Evolutionary conservation across 345 rosid species (phyloP), one percentile per base, ranked within the genome.

Genomic region (Corchorus capsularis): DNA sequence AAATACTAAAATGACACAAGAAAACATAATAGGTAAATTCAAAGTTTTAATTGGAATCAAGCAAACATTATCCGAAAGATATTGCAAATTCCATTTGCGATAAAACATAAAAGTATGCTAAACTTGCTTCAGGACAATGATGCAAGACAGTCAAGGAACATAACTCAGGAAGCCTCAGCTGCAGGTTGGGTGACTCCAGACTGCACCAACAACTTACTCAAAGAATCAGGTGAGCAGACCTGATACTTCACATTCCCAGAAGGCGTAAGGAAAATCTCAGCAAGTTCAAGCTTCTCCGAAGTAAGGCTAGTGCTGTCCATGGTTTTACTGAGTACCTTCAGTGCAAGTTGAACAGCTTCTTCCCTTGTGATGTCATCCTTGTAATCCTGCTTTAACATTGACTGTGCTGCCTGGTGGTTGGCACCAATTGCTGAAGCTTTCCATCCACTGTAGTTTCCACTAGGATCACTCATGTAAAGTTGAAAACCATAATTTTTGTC

Each of bases 241-340:
- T 91, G 98, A 84, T 95, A 95, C 89, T 89, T 95, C 75, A 93
- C 98, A 46, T 68, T 83, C 27, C 98, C 96, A 0, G 96, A 82
- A 37, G 99, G 97, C 13, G 88, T 78, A 54, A 93, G 84, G 77
- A 78, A 95, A 65, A 95, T 89, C 78, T 95, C 99, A 5, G 98
- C 92, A 76, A 95, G 84, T 80, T 95, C 99, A 41, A 95, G 98
- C 90, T 93, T 95, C 61, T 95, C 99, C 0, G 98, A 90, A 71
- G 97, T 92, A 67, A 93, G 94, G 81, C 96, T 95, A 4, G 99
- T 93, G 79, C 99, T 95, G 83, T 95, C 99, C 99, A 95, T 95
- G 6, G 99, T 93, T 83, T 95, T 95, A 82, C 92, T 93, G 61
- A 95, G 90, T 39, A 95, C 99, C 90, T 93, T 95, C 74, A 95